phyloP scores from a whole-genome alignment of 352 stramenopile species.

The Phytophthora aleatoria region DNA sequence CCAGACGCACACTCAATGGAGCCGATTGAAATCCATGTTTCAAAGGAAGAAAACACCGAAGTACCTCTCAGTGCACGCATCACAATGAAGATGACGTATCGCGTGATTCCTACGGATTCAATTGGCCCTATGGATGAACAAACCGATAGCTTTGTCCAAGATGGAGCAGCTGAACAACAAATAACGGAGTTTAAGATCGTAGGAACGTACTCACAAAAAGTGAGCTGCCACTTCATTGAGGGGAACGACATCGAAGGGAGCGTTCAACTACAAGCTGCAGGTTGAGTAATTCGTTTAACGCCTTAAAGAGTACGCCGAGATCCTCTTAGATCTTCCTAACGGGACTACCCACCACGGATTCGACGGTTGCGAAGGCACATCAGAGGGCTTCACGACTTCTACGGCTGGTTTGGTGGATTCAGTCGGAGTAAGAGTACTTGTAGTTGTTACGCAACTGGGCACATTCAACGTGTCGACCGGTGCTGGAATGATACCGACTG shows the following conservation, averaged over 20 bases:
- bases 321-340: constrained; percentile 31
- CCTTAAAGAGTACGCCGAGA: constrained; percentile 45
- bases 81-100: constrained; percentile 51
- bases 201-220: constrained; percentile 39
- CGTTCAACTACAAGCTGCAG: constrained; percentile 30
- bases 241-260: constrained; percentile 34
- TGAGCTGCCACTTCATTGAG: constrained; percentile 27
- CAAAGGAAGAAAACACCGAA: not conserved
- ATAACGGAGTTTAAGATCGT: constrained; percentile 33
- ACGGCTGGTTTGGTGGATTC: constrained; percentile 3
- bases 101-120: constrained; percentile 35
- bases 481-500: not conserved
- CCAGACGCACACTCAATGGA: constrained; percentile 46
- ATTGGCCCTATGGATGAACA: constrained; percentile 21
- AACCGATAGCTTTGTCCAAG: not conserved
- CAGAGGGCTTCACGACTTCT: constrained; percentile 22
- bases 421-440: constrained; percentile 5
- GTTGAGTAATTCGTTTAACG: constrained; percentile 15
- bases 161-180: constrained; percentile 3
- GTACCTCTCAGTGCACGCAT: constrained; percentile 32
- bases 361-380: constrained; percentile 3
- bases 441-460: not conserved
- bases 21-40: constrained; percentile 49
- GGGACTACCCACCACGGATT: constrained; percentile 33
- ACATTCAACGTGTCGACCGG: constrained; percentile 2